Evolutionary conservation across 2,329 filamentous ascomycete genomes (phyloP).

Genomic region (Fusarium oligoseptatum): DNA sequence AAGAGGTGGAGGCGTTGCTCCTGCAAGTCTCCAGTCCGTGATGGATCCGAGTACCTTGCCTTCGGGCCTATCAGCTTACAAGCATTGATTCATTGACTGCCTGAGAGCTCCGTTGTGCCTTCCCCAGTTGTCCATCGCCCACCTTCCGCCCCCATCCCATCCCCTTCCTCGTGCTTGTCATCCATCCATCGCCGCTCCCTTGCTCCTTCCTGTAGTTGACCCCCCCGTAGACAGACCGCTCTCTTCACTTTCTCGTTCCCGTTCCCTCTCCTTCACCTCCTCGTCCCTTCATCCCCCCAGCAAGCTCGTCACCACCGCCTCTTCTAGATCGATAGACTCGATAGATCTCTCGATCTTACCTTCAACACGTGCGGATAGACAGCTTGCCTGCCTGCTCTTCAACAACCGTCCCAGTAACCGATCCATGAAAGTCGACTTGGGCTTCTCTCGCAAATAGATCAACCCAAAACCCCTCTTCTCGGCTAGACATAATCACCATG

Average conservation of each 20-base stretch:
- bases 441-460: constrained; percentile 30
- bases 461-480: constrained; percentile 14
- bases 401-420: constrained; percentile 23
- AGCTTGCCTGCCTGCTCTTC: constrained; percentile 21
- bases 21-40: constrained; percentile 11
- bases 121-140: constrained; percentile 38
- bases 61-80: constrained; percentile 43
- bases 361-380: constrained; percentile 35
- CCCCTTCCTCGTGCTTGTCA: constrained; percentile 26
- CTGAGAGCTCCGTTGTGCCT: constrained; percentile 40
- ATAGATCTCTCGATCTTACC: constrained; percentile 27
- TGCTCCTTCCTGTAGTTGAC: constrained; percentile 41
- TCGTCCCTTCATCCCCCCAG: constrained; percentile 13
- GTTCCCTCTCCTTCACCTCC: constrained; percentile 19
- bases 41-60: constrained; percentile 26
- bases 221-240: constrained; percentile 44
- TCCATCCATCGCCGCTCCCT: constrained; percentile 35
- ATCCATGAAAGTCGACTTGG: constrained; percentile 35
- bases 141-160: constrained; percentile 39
- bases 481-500: constrained; percentile 64
- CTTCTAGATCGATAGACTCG: constrained; percentile 34
- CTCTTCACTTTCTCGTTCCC: constrained; percentile 9
- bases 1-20: constrained; percentile 22
- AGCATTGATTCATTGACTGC: constrained; percentile 43
- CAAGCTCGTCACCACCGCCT: constrained; percentile 17